Conservation (phyloP, 257 asterid species). For the Salvia splendens region DNA sequence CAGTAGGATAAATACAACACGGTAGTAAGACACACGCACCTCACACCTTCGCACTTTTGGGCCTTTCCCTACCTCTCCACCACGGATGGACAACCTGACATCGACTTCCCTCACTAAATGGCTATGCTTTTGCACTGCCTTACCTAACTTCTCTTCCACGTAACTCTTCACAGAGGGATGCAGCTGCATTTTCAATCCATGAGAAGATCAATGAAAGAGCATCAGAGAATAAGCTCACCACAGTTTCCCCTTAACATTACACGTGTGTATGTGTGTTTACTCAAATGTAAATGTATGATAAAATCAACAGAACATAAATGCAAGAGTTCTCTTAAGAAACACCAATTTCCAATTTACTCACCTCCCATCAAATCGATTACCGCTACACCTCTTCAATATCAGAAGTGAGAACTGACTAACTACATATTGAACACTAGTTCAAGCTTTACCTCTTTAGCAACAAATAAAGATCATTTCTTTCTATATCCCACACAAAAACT, state of each 20-base stretch:
- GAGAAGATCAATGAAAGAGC: neutral
- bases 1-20: neutral
- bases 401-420: neutral
- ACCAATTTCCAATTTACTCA: no score
- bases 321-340: no score
- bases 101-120: conserved; percentile 91
- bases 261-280: neutral
- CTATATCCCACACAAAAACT: no score
- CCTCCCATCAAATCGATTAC: neutral
- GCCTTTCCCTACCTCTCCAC: conserved; percentile 94
- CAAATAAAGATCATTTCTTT: no score
- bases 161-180: conserved; percentile 70
- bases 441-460: neutral
- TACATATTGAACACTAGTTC: conserved; percentile 2
- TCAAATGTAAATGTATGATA: no score
- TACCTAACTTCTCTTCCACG: conserved; percentile 90
- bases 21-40: conserved; percentile 41
- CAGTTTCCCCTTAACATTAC: neutral
- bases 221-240: conserved; percentile 2
- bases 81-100: conserved; percentile 80
- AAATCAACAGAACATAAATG: no score
- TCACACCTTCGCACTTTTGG: conserved; percentile 82
- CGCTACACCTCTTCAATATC: neutral
- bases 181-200: conserved; percentile 45
- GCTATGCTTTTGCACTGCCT: conserved; percentile 84